phyloP scores from a whole-genome alignment of 2,329 filamentous ascomycete species.

The Cladorrhinum sp. region DNA sequence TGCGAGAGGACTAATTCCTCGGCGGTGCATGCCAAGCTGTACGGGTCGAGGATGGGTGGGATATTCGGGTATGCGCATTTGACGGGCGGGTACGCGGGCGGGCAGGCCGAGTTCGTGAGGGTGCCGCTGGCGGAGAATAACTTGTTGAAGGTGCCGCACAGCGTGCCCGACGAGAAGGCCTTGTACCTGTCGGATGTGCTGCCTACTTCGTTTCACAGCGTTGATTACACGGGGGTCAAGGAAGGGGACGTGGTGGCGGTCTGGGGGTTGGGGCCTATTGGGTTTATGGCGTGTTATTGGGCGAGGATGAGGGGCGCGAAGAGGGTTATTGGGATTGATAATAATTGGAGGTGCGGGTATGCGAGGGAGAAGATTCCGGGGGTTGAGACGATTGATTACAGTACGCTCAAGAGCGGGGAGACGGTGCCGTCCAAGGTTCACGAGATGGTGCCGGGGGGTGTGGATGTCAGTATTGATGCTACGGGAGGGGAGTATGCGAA shows the following conservation, averaged over 20 bases:
- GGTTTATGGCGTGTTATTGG: slow-evolving; percentile 30
- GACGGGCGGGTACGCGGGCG: slow-evolving; percentile 64
- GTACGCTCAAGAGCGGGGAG: slow-evolving; percentile 3
- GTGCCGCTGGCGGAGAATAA: slow-evolving; percentile 64
- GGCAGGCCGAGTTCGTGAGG: slow-evolving; percentile 65
- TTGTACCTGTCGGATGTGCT: slow-evolving; percentile 64
- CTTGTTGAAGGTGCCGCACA: slow-evolving; percentile 59
- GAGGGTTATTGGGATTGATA: slow-evolving; percentile 18
- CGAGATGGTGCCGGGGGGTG: slow-evolving; percentile 18
- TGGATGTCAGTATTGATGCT: slow-evolving; percentile 18
- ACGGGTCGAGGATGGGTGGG: slow-evolving; percentile 45
- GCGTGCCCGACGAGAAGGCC: slow-evolving; percentile 64
- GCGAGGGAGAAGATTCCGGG: slow-evolving; percentile 11
- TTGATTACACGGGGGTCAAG: slow-evolving; percentile 62
- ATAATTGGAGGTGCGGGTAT: slow-evolving; percentile 16
- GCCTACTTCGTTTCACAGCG: slow-evolving; percentile 60
- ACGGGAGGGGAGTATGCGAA: slow-evolving; percentile 20
- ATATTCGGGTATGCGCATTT: slow-evolving; percentile 58
- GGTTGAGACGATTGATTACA: slow-evolving; percentile 17
- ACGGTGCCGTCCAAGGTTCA: slow-evolving; percentile 14
- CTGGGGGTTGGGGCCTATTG: slow-evolving; percentile 64
- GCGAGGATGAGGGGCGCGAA: slow-evolving; percentile 12
- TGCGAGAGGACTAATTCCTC: slow-evolving; percentile 62
- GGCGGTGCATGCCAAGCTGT: slow-evolving; percentile 59
- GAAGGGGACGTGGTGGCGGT: slow-evolving; percentile 62